Evolutionary conservation across 805 yeast species (phyloP).

Genomic region (Barnettozyma wickerhamii): DNA sequence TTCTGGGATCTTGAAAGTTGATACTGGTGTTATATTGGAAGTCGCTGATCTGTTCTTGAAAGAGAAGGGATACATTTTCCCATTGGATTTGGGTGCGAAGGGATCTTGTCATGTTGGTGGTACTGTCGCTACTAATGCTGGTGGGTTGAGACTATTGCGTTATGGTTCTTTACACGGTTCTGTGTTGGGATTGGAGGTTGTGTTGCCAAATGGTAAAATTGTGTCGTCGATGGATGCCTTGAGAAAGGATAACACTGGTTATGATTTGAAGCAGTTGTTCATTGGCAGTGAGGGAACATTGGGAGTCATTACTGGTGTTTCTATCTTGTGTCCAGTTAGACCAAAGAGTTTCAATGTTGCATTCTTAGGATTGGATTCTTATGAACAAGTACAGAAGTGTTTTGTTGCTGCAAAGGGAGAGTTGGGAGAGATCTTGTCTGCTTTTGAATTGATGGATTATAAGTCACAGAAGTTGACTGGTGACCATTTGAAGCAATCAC

Average conservation of each 20-base stretch:
- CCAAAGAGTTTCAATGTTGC: conserved; percentile 87
- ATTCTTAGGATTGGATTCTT: conserved; percentile 74
- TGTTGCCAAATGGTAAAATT: conserved; percentile 84
- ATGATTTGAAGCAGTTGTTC: conserved; percentile 85
- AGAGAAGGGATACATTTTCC: conserved; percentile 86
- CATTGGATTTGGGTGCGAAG: conserved; percentile 92
- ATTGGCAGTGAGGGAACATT: conserved; percentile 94
- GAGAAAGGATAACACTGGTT: conserved; percentile 94
- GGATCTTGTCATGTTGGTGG: conserved; percentile 98
- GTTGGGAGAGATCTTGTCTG: conserved; percentile 80
- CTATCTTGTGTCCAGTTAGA: conserved; percentile 84
- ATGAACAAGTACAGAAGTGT: conserved; percentile 78
- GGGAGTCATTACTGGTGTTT: conserved; percentile 87
- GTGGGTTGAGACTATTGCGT: conserved; percentile 82
- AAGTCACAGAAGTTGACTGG: conserved; percentile 63
- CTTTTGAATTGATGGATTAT: conserved; percentile 91
- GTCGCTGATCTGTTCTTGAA: conserved; percentile 73
- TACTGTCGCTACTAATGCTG: conserved; percentile 92
- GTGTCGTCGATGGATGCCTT: conserved; percentile 76
- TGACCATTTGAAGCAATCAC: conserved; percentile 52
- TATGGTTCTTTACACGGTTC: conserved; percentile 93
- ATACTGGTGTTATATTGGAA: conserved; percentile 88
- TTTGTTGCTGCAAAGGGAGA: conserved; percentile 76
- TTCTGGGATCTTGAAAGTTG: conserved; percentile 83
- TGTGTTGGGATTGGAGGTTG: conserved; percentile 88